Percentiles rank a stretch among this genome's conserved stretches.
Conservation (phyloP, 2,329 filamentous ascomycete species). For the Fusarium agapanthi region DNA sequence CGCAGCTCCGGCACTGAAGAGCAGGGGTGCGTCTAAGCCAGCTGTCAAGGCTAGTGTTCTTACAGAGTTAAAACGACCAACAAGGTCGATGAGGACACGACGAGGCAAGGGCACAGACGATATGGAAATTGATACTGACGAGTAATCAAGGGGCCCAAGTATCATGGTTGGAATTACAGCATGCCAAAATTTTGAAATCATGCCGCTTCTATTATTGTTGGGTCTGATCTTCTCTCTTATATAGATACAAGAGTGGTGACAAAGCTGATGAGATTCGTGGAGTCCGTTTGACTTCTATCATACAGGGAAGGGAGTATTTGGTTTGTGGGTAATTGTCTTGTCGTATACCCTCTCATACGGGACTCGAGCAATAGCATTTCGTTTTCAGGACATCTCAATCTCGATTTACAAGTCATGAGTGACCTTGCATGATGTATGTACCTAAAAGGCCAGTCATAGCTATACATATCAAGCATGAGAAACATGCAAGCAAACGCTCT, state of each 20-base stretch:
- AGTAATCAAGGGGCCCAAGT: slow-evolving; percentile 25
- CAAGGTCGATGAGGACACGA: slow-evolving; percentile 41
- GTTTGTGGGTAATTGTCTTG: slow-evolving; percentile 31
- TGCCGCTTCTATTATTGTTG: slow-evolving; percentile 18
- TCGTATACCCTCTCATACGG: slow-evolving; percentile 39
- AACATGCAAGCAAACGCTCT: slow-evolving; percentile 18
- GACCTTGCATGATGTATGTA: background rate
- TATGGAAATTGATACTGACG: slow-evolving; percentile 50
- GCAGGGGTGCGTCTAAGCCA: slow-evolving; percentile 36
- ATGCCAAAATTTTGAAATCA: slow-evolving; percentile 18
- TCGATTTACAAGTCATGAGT: background rate
- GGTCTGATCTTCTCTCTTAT: slow-evolving; percentile 25
- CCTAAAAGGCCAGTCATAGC: background rate
- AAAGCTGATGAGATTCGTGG: background rate
- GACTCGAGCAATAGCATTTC: slow-evolving; percentile 6
- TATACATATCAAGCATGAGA: background rate
- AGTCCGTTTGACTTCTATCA: slow-evolving; percentile 20
- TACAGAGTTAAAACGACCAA: slow-evolving; percentile 32
- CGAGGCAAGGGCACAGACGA: slow-evolving; percentile 43
- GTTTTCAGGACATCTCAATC: background rate
- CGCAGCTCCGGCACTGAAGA: slow-evolving; percentile 27
- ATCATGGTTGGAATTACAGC: slow-evolving; percentile 14
- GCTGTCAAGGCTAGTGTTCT: slow-evolving; percentile 39
- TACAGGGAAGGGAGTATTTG: slow-evolving; percentile 37
- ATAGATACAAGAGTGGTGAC: slow-evolving; percentile 23